Evolutionary conservation across 1,284 basidiomycete genomes (phyloP).

Genomic region (Chondrostereum purpureum): DNA sequence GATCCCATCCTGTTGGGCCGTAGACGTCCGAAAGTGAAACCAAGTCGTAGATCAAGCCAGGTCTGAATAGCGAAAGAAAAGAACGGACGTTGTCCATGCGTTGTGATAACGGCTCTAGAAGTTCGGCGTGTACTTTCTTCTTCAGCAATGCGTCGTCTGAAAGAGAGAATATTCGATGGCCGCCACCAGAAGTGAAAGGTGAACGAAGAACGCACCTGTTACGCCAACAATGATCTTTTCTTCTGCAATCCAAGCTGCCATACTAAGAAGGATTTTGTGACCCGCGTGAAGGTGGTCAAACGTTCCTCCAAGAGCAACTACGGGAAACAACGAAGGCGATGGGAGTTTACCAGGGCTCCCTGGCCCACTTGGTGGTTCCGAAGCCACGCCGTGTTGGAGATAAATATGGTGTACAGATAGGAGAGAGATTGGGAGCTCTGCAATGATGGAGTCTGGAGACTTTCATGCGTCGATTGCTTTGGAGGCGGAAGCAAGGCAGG

Average conservation of each 20-base stretch:
- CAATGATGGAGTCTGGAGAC: slow-evolving; percentile 32
- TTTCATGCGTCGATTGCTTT: not conserved
- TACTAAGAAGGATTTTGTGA: slow-evolving; percentile 94
- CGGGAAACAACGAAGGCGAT: slow-evolving; percentile 34
- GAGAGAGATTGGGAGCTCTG: slow-evolving; percentile 33
- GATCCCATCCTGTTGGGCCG: slow-evolving; percentile 83
- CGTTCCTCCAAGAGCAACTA: slow-evolving; percentile 64
- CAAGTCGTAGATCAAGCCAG: slow-evolving; percentile 55
- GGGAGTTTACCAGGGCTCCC: slow-evolving; percentile 7
- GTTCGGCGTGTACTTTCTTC: slow-evolving; percentile 66
- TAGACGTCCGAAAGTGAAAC: slow-evolving; percentile 77
- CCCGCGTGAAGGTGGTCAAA: slow-evolving; percentile 98
- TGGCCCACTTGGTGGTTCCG: slow-evolving; percentile 2
- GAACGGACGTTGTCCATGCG: slow-evolving; percentile 51
- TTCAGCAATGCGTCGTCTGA: slow-evolving; percentile 68
- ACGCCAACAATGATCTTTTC: slow-evolving; percentile 87
- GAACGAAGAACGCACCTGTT: slow-evolving; percentile 53
- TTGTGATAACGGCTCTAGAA: slow-evolving; percentile 60
- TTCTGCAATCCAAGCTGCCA: slow-evolving; percentile 77
- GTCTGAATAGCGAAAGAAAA: slow-evolving; percentile 68
- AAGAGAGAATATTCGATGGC: slow-evolving; percentile 9
- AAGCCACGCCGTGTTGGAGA: not conserved
- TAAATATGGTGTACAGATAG: slow-evolving; percentile 22
- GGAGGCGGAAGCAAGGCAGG: not conserved
- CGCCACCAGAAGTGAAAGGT: slow-evolving; percentile 11